Evolutionary conservation across 1,139 yeast species (phyloP).

Genomic region (Sugiyamaella paludigena): DNA sequence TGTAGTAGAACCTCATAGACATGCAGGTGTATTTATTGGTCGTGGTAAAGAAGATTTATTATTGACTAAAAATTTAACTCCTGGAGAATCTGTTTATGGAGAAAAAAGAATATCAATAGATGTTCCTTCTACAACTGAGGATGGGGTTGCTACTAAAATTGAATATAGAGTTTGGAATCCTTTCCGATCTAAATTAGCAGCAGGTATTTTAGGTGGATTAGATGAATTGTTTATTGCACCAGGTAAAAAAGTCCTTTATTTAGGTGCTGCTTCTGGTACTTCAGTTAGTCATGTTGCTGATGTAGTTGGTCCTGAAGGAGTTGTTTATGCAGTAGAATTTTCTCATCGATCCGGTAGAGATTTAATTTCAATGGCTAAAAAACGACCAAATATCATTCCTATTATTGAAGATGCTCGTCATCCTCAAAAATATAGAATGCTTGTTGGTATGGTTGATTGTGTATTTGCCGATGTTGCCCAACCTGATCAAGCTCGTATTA

Average conservation of each 20-base stretch:
- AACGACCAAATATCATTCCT: slow-evolving; percentile 98
- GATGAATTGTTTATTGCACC: slow-evolving; percentile 97
- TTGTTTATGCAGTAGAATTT: slow-evolving; percentile 98
- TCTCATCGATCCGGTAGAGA: slow-evolving; percentile 99
- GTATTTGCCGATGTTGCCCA: slow-evolving; percentile 99
- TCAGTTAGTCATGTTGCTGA: slow-evolving; percentile 98
- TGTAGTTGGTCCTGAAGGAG: slow-evolving; percentile 98
- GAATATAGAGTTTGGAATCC: slow-evolving; percentile 99
- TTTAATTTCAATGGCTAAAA: slow-evolving; percentile 98
- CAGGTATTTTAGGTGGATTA: slow-evolving; percentile 99
- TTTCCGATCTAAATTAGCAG: slow-evolving; percentile 98
- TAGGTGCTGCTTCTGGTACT: slow-evolving; percentile 99
- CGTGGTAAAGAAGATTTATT: slow-evolving; percentile 99
- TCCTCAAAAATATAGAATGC: slow-evolving; percentile 99
- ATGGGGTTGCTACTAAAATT: slow-evolving; percentile 74
- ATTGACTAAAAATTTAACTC: slow-evolving; percentile 94
- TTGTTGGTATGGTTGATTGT: slow-evolving; percentile 96
- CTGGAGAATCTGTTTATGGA: slow-evolving; percentile 94
- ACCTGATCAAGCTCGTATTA: slow-evolving; percentile 99
- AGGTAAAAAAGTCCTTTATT: slow-evolving; percentile 93
- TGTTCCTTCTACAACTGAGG: slow-evolving; percentile 85
- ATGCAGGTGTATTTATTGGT: slow-evolving; percentile 93
- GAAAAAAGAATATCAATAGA: slow-evolving; percentile 95
- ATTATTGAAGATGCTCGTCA: slow-evolving; percentile 99
- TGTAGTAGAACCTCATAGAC: slow-evolving; percentile 97